Percentiles rank a stretch among this genome's conserved stretches.
Conservation (phyloP, 768 basidiomycete species). For the Mycena epipterygia region DNA sequence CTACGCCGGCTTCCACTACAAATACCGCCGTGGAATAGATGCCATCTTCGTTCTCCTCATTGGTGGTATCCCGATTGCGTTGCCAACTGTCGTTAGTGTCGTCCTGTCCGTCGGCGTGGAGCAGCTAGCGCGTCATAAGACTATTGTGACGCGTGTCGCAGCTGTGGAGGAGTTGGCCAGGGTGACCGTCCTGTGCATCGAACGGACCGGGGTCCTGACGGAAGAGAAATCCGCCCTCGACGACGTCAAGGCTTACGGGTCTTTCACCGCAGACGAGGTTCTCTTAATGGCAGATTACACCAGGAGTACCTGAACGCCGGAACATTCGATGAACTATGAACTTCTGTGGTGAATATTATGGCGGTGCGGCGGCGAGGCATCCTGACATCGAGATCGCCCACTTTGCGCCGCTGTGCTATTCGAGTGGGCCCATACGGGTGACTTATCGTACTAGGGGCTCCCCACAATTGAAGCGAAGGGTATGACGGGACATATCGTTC, state of each 20-base stretch:
- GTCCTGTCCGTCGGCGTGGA: constrained; percentile 97
- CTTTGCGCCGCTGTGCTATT: constrained; percentile 96
- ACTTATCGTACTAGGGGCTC: constrained; percentile 88
- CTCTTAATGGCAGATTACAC: constrained; percentile 94
- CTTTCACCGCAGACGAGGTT: constrained; percentile 89
- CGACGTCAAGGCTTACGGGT: constrained; percentile 50
- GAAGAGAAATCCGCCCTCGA: neutral
- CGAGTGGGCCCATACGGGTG: constrained; percentile 98
- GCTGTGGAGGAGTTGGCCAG: constrained; percentile 98
- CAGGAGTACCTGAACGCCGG: constrained; percentile 91
- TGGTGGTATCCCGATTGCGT: constrained; percentile 99
- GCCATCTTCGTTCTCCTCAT: constrained; percentile 98
- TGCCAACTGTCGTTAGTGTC: constrained; percentile 98
- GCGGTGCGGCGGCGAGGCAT: constrained; percentile 80
- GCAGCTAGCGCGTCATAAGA: constrained; percentile 98
- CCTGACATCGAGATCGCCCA: constrained; percentile 95
- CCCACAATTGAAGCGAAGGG: constrained; percentile 97
- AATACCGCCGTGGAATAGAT: constrained; percentile 94
- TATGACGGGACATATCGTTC: constrained; percentile 98
- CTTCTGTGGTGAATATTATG: constrained; percentile 75
- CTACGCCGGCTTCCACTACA: constrained; percentile 91
- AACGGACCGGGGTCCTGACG: constrained; percentile 91
- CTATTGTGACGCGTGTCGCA: constrained; percentile 98
- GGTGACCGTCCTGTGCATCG: constrained; percentile 97
- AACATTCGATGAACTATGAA: neutral